Conservation (phyloP, 306 rosid genomes). For the Cyamopsis tetragonoloba region DNA sequence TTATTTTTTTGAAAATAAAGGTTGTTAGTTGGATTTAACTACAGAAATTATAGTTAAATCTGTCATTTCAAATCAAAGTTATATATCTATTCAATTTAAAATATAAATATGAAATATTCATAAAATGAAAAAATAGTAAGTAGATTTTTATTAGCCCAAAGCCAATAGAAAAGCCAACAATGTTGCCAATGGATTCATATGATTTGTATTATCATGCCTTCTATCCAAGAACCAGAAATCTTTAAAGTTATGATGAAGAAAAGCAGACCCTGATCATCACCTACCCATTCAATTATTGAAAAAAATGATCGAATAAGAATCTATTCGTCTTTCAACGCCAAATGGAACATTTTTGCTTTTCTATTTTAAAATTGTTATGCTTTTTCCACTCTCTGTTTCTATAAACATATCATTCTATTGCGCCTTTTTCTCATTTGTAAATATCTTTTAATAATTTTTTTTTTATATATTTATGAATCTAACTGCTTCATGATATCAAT, state of each 20-base stretch:
- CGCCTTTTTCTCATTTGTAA: neutral
- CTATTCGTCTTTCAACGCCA: constrained; percentile 21
- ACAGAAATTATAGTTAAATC: no score
- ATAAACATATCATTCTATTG: neutral
- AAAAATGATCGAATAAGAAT: constrained; percentile 23
- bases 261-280: neutral
- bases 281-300: constrained; percentile 21
- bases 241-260: constrained; percentile 16
- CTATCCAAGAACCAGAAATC: neutral
- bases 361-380: neutral
- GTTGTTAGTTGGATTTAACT: no score
- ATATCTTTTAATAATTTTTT: neutral
- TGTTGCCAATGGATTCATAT: neutral
- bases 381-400: neutral
- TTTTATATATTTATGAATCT: neutral
- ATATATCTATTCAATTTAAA: no score
- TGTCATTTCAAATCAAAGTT: no score
- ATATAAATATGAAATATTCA: no score
- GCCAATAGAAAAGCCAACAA: neutral
- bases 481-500: neutral
- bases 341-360: neutral
- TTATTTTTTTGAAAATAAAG: no score
- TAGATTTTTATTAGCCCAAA: no score
- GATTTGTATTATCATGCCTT: neutral
- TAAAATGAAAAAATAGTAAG: no score